A percentile compares a stretch with the other conserved stretches of the same genome.
phyloP scores from a whole-genome alignment of 208 protist genomes.

The Crithidia brevicula region DNA sequence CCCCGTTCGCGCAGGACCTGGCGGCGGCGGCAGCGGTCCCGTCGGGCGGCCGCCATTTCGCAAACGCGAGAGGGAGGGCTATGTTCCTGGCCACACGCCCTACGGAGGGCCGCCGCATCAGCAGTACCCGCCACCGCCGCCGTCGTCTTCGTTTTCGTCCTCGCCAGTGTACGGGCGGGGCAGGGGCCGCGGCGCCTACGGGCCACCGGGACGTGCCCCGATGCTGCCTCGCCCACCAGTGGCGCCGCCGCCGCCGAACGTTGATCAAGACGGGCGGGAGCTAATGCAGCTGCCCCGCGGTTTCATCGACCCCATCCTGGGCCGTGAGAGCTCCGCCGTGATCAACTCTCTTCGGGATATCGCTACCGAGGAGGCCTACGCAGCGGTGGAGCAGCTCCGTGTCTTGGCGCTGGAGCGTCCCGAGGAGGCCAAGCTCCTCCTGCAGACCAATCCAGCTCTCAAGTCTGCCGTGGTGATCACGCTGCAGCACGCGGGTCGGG shows the following conservation, averaged over 20 bases:
- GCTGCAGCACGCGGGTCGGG: constrained; percentile 79
- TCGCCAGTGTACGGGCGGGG: constrained; percentile 8
- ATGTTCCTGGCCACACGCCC: not conserved
- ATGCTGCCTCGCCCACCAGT: constrained; percentile 16
- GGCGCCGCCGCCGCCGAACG: constrained; percentile 5
- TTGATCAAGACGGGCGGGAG: constrained; percentile 32
- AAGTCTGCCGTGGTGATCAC: constrained; percentile 78
- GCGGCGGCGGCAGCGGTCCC: constrained; percentile 29
- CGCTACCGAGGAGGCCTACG: constrained; percentile 73
- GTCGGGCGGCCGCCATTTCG: constrained; percentile 28
- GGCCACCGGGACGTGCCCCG: constrained; percentile 12
- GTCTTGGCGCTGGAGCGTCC: constrained; percentile 77
- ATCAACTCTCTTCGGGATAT: constrained; percentile 59
- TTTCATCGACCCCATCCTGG: constrained; percentile 69
- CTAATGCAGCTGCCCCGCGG: constrained; percentile 60
- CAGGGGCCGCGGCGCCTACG: constrained; percentile 15
- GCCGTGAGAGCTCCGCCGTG: constrained; percentile 60
- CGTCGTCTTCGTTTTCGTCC: not conserved
- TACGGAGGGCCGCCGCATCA: not conserved
- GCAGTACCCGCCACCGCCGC: too few relatives aligned
- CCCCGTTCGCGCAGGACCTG: constrained; percentile 20
- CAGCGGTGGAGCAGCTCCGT: constrained; percentile 90
- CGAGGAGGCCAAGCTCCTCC: constrained; percentile 61
- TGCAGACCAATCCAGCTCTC: constrained; percentile 73
- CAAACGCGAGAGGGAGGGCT: constrained; percentile 37